phyloP scores from a whole-genome alignment of 2,329 filamentous ascomycete genomes.

The Davidsoniella virescens region DNA sequence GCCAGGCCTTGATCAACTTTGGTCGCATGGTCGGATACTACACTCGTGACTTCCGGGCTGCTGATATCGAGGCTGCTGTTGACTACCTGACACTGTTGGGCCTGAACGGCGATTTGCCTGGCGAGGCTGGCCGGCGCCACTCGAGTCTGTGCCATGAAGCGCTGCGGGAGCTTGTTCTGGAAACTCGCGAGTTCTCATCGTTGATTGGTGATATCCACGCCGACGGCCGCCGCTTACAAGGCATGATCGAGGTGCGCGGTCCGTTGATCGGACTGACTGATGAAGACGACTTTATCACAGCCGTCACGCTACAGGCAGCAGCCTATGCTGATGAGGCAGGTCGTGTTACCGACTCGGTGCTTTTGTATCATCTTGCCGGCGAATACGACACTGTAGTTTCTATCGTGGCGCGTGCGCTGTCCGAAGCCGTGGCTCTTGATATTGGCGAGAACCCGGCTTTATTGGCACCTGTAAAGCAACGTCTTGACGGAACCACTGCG shows the following conservation, averaged over 20 bases:
- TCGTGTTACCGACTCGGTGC: constrained; percentile 78
- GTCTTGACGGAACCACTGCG: constrained; percentile 29
- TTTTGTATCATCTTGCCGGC: constrained; percentile 85
- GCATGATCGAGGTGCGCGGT: constrained; percentile 74
- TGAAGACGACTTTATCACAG: constrained; percentile 71
- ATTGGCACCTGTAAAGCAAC: constrained; percentile 64
- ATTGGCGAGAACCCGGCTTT: constrained; percentile 67
- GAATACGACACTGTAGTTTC: constrained; percentile 90
- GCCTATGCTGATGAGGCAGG: constrained; percentile 89
- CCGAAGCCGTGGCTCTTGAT: constrained; percentile 75
- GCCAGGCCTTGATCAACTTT: constrained; percentile 77
- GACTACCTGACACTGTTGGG: constrained; percentile 89
- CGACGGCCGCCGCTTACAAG: constrained; percentile 71
- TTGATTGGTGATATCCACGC: constrained; percentile 79
- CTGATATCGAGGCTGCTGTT: constrained; percentile 73
- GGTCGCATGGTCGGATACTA: constrained; percentile 88
- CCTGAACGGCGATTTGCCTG: constrained; percentile 69
- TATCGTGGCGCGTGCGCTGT: constrained; percentile 78
- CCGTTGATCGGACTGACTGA: constrained; percentile 64
- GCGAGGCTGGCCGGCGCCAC: constrained; percentile 59
- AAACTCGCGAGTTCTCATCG: constrained; percentile 89
- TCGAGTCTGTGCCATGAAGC: constrained; percentile 78
- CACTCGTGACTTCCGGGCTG: constrained; percentile 86
- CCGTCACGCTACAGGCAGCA: constrained; percentile 86
- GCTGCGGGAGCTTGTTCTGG: constrained; percentile 83